Conservation (phyloP, 352 stramenopile genomes). For the Globisporangium spiculum region DNA sequence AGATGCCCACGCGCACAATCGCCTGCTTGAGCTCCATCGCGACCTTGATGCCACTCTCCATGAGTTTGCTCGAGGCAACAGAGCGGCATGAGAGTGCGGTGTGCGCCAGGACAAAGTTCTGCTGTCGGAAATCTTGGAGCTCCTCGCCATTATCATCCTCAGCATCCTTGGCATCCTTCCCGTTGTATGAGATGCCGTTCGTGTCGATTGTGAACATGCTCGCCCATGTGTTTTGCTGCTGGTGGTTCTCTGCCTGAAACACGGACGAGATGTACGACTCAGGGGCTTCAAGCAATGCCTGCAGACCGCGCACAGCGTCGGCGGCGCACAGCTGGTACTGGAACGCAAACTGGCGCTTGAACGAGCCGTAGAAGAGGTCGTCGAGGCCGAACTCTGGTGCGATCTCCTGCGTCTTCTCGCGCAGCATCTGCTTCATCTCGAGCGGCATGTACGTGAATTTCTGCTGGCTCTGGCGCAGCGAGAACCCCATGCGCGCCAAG, state of each 20-base stretch:
- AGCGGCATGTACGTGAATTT: slow-evolving; percentile 95
- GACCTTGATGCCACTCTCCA: slow-evolving; percentile 94
- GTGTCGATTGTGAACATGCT: slow-evolving; percentile 42
- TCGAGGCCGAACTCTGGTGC: slow-evolving; percentile 93
- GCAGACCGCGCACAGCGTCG: slow-evolving; percentile 94
- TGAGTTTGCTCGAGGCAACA: slow-evolving; percentile 62
- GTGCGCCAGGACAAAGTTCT: slow-evolving; percentile 79
- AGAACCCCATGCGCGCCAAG: slow-evolving; percentile 97
- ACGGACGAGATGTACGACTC: slow-evolving; percentile 64
- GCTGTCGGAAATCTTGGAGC: slow-evolving; percentile 61
- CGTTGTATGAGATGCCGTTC: slow-evolving; percentile 24
- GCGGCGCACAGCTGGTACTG: slow-evolving; percentile 94
- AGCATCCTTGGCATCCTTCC: slow-evolving; percentile 12
- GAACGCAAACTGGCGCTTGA: slow-evolving; percentile 93
- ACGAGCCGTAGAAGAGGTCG: slow-evolving; percentile 96
- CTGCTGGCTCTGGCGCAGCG: slow-evolving; percentile 93
- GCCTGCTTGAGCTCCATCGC: slow-evolving; percentile 94
- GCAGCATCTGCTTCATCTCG: slow-evolving; percentile 90
- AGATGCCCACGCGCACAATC: slow-evolving; percentile 92
- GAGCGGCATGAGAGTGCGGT: slow-evolving; percentile 69
- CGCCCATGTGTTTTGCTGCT: slow-evolving; percentile 41
- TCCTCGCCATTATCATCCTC: slow-evolving; percentile 26
- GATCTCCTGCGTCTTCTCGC: slow-evolving; percentile 91
- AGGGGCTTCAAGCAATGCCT: slow-evolving; percentile 91
- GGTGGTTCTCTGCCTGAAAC: slow-evolving; percentile 63